Base-by-base conservation (phyloP, 139 green algal species). In the Chlorella sp. region DNA sequence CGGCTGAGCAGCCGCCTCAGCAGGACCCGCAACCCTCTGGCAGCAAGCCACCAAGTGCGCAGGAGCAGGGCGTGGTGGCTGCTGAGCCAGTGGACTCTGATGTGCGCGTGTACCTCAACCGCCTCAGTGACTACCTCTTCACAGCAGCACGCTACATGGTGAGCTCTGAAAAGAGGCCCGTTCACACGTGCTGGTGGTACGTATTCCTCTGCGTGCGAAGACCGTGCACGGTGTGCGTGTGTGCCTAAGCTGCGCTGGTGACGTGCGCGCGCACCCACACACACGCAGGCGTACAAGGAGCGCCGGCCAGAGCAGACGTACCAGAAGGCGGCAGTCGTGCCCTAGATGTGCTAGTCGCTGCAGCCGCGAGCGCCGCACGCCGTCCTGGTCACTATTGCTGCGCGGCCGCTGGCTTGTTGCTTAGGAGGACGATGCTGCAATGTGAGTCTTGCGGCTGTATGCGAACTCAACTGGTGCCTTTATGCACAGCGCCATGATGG, bases 121-220 rank as follows among this genome's bases (percentile, higher is more conserved):
- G 95, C 0, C 80, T 98, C n/a, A 95, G 86, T 62, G 95, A 99
- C 86, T 99, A 95, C 79, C 82, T 98, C 23, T 98, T 98, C 84
- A 95, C 90, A 0, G 93, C 92, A 24, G 94, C 94, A 3, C 79
- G 94, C 2, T 88, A 69, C 50, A 72, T 69, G 77, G 82, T 87
- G 62, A 62, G 78, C 49, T 27, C 14, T 22, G 62, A 26, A n/a
- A 22, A 36, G 62, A 3, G 6, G 27, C 14, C 22, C 14, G 20
- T 4, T 10, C 6, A 4, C 27, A 20, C 22, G 24, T 64, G 55
- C 20, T 27, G 55, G 55, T 64, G 6, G 55, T 27, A 10, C 20
- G 24, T 20, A 64, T 64, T 31, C 55, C 24, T 31, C 4, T 27
- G 4, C 55, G 20, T 64, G 55, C 24, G 14, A 27, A 64, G 55